These are phyloP conservation scores for Debaryomyces coudertii DNA, from an alignment of 1,139 yeast genomes.

Conservation along the genomic window DNA sequence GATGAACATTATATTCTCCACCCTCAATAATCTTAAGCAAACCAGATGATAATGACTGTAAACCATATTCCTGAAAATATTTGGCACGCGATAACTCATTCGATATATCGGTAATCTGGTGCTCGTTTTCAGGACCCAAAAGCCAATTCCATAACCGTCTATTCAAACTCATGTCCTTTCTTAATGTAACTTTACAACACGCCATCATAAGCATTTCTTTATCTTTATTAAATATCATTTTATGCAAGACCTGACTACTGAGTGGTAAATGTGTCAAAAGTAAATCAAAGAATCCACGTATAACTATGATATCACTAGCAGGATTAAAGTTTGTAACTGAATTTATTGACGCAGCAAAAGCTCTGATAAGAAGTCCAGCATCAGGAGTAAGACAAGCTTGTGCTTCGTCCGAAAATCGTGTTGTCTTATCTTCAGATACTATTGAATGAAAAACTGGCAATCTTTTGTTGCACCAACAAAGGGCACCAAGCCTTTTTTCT, in stretches of 20 bases:
- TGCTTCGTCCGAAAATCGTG: slow-evolving; percentile 54
- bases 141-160: slow-evolving; percentile 93
- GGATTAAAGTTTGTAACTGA: slow-evolving; percentile 45
- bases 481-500: slow-evolving; percentile 81
- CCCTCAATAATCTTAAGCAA: slow-evolving; percentile 51
- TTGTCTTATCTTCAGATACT: slow-evolving; percentile 16
- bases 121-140: slow-evolving; percentile 64
- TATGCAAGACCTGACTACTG: slow-evolving; percentile 58
- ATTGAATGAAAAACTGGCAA: slow-evolving; percentile 56
- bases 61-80: slow-evolving; percentile 64
- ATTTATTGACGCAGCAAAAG: slow-evolving; percentile 68
- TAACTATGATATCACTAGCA: slow-evolving; percentile 65
- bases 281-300: slow-evolving; percentile 87
- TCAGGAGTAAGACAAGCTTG: slow-evolving; percentile 68
- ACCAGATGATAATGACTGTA: slow-evolving; percentile 52
- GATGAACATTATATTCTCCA: slow-evolving; percentile 20
- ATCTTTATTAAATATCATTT: slow-evolving; percentile 53
- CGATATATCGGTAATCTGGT: slow-evolving; percentile 7
- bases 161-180: slow-evolving; percentile 90
- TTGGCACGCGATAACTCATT: slow-evolving; percentile 36
- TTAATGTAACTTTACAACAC: slow-evolving; percentile 69
- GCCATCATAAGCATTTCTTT: slow-evolving; percentile 59
- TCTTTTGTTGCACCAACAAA: slow-evolving; percentile 70
- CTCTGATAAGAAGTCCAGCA: slow-evolving; percentile 75
- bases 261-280: slow-evolving; percentile 69